phyloP scores from a whole-genome alignment of 768 basidiomycete species.

The Podaxis carcinomalis region DNA sequence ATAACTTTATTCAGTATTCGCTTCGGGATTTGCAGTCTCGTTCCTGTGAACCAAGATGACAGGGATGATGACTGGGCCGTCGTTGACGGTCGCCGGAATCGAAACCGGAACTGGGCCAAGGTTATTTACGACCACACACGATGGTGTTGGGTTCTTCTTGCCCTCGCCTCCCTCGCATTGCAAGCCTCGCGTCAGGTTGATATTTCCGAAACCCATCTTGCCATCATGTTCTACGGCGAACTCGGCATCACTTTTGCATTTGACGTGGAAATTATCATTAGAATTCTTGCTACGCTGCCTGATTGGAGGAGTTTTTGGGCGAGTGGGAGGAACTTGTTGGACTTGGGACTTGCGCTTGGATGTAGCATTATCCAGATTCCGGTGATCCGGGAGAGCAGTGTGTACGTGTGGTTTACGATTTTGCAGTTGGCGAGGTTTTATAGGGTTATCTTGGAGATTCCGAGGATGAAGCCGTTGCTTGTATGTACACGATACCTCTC shows the following conservation, averaged over 20 bases:
- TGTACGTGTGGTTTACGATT: constrained; percentile 88
- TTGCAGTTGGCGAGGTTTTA: constrained; percentile 89
- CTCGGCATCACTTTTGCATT: constrained; percentile 77
- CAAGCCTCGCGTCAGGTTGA: constrained; percentile 66
- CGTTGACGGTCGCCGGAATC: constrained; percentile 33
- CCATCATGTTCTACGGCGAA: constrained; percentile 61
- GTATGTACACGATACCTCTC: constrained; percentile 30
- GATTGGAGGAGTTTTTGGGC: constrained; percentile 80
- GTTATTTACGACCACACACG: constrained; percentile 52
- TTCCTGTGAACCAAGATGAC: constrained; percentile 41
- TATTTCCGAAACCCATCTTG: constrained; percentile 39
- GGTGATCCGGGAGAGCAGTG: constrained; percentile 50
- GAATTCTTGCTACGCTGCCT: constrained; percentile 68
- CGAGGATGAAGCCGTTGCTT: constrained; percentile 84
- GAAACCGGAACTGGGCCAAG: constrained; percentile 44
- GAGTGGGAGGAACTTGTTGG: constrained; percentile 66
- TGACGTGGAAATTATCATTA: constrained; percentile 81
- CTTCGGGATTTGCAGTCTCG: constrained; percentile 19
- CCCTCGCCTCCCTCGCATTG: constrained; percentile 63
- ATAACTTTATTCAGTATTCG: background rate
- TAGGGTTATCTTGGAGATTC: constrained; percentile 84
- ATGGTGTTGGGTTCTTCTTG: constrained; percentile 75
- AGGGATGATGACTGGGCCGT: constrained; percentile 61
- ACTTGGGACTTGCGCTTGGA: constrained; percentile 68
- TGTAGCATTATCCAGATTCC: constrained; percentile 86